These are phyloP conservation scores for Flaveria brownii DNA, from an alignment of 129 eudicot species.

Conservation along the genomic window DNA sequence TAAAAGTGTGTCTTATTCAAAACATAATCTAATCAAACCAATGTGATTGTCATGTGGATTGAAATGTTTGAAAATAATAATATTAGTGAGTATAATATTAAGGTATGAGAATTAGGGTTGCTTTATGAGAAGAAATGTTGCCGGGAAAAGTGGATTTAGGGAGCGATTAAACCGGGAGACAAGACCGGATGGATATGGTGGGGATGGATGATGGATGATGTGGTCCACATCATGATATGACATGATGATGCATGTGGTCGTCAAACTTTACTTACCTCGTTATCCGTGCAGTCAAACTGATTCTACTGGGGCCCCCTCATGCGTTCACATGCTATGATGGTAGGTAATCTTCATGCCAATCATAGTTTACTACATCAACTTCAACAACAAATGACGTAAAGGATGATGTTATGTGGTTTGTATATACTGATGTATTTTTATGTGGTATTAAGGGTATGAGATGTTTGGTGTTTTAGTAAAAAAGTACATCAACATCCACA, in stretches of 20 bases:
- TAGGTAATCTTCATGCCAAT: background rate
- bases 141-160: slow-evolving; percentile 35
- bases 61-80: background rate
- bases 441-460: no score
- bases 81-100: background rate
- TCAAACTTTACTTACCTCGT: slow-evolving; percentile 34
- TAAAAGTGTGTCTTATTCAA: background rate
- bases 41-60: slow-evolving; percentile 5
- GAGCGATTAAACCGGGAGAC: slow-evolving; percentile 34
- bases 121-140: slow-evolving; percentile 25
- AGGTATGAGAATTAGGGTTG: background rate
- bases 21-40: background rate
- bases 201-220: background rate
- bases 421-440: no score
- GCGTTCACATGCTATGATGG: slow-evolving; percentile 23
- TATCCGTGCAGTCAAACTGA: slow-evolving; percentile 39
- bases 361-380: background rate
- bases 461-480: no score
- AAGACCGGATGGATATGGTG: slow-evolving; percentile 31
- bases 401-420: no score
- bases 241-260: slow-evolving; percentile 32
- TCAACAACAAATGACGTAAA: no score
- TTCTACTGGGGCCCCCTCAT: slow-evolving; percentile 35
- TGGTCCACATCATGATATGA: slow-evolving; percentile 41
- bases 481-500: no score